Conservation (phyloP, 306 rosid species). For the Alnus glutinosa region DNA sequence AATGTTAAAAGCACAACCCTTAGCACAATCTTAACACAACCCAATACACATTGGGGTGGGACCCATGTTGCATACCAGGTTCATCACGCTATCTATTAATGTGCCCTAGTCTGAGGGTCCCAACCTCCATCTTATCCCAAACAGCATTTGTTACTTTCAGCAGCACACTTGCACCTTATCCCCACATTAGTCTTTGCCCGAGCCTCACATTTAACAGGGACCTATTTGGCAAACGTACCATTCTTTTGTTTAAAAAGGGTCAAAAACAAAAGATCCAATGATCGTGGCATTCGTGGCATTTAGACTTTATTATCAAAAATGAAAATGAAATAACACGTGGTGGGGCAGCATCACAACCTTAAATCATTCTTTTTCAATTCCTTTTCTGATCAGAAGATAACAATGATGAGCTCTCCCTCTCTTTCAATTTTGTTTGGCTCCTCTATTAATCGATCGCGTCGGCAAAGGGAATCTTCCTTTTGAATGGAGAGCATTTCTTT, state of each 20-base stretch:
- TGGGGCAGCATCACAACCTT: conserved; percentile 32
- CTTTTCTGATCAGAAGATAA: background rate
- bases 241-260: background rate
- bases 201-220: background rate
- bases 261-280: too few relatives aligned
- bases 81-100: background rate
- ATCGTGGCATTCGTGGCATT: background rate
- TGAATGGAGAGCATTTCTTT: conserved; percentile 42
- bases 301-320: background rate
- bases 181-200: background rate
- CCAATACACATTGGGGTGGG: too few relatives aligned
- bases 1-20: too few relatives aligned
- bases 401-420: conserved; percentile 17
- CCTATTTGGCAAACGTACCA: background rate
- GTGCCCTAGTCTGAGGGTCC: background rate
- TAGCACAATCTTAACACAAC: too few relatives aligned
- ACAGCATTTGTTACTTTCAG: background rate
- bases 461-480: conserved; percentile 36
- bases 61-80: too few relatives aligned
- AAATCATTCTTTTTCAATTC: background rate
- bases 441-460: background rate
- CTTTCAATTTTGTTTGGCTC: too few relatives aligned
- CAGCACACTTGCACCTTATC: background rate
- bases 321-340: conserved; percentile 16
- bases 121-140: background rate